These are phyloP conservation scores for Suillus placidus DNA, from an alignment of 768 basidiomycete species.

Conservation along the genomic window DNA sequence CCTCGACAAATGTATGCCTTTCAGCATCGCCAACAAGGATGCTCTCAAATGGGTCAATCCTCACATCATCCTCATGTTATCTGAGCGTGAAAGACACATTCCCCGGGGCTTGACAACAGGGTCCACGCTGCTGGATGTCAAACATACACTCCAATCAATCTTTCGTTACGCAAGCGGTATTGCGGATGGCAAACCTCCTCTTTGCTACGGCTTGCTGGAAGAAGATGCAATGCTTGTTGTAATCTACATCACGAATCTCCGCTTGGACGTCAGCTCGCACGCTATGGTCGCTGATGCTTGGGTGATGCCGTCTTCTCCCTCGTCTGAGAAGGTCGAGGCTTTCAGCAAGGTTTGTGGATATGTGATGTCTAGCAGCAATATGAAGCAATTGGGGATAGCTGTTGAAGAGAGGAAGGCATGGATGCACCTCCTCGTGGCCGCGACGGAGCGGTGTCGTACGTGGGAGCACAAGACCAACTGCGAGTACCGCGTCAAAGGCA, in stretches of 20 bases:
- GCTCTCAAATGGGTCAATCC: constrained; percentile 35
- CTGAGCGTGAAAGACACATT: constrained; percentile 29
- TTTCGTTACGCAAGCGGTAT: constrained; percentile 30
- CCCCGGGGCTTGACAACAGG: constrained; percentile 18
- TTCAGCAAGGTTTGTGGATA: not conserved
- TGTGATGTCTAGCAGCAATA: not conserved
- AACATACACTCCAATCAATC: constrained; percentile 35
- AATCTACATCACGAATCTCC: constrained; percentile 48
- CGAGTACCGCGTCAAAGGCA: constrained; percentile 43
- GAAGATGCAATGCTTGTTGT: constrained; percentile 35
- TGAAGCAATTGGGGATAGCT: constrained; percentile 8
- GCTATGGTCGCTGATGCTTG: constrained; percentile 55
- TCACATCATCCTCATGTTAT: constrained; percentile 37
- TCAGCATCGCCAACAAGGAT: constrained; percentile 26
- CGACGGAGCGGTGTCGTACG: constrained; percentile 55
- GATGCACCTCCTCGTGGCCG: constrained; percentile 52
- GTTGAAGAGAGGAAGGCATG: constrained; percentile 46
- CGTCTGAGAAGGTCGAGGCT: not conserved
- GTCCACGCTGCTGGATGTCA: constrained; percentile 33
- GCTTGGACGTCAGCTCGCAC: constrained; percentile 50
- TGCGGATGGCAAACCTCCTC: constrained; percentile 15
- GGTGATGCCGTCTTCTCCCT: constrained; percentile 40
- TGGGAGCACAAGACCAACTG: constrained; percentile 53
- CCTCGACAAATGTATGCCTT: constrained; percentile 35
- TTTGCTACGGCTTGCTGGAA: constrained; percentile 25